Evolutionary conservation across 2,329 filamentous ascomycete genomes (phyloP).

Genomic region (Onygena corvina): DNA sequence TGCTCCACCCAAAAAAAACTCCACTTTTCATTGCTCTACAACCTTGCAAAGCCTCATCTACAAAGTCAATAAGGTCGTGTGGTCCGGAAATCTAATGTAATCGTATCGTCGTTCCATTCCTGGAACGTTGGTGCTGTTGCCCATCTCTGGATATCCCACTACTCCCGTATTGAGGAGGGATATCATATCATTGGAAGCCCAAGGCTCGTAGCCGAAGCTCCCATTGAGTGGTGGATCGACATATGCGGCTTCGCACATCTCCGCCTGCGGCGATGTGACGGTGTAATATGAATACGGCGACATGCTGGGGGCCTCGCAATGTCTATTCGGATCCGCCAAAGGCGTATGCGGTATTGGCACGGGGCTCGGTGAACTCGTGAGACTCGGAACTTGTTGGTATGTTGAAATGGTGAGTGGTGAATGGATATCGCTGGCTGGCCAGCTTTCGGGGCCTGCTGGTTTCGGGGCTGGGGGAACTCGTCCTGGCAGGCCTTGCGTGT

Average conservation of each 20-base stretch:
- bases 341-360: not conserved
- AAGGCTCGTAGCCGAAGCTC: slow-evolving; percentile 2
- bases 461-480: not conserved
- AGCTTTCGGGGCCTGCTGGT: not conserved
- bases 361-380: slow-evolving; percentile 6
- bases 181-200: slow-evolving; percentile 5
- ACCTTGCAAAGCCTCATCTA: not conserved
- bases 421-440: slow-evolving; percentile 1
- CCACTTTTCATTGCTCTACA: slow-evolving; percentile 1
- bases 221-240: slow-evolving; percentile 5
- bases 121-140: not conserved
- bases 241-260: slow-evolving; percentile 3
- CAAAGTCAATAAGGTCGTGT: slow-evolving; percentile 6
- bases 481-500: slow-evolving; percentile 3
- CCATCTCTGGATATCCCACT: slow-evolving; percentile 4
- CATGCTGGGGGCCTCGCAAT: slow-evolving; percentile 4
- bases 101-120: slow-evolving; percentile 1
- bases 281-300: slow-evolving; percentile 7
- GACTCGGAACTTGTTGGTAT: slow-evolving; percentile 4
- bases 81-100: not conserved
- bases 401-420: not conserved
- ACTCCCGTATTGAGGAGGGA: not conserved
- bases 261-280: slow-evolving; percentile 6
- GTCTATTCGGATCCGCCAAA: not conserved
- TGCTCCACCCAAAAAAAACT: not conserved